Evolutionary conservation across 306 rosid genomes (phyloP).

Genomic region (Leucaena leucocephala): DNA sequence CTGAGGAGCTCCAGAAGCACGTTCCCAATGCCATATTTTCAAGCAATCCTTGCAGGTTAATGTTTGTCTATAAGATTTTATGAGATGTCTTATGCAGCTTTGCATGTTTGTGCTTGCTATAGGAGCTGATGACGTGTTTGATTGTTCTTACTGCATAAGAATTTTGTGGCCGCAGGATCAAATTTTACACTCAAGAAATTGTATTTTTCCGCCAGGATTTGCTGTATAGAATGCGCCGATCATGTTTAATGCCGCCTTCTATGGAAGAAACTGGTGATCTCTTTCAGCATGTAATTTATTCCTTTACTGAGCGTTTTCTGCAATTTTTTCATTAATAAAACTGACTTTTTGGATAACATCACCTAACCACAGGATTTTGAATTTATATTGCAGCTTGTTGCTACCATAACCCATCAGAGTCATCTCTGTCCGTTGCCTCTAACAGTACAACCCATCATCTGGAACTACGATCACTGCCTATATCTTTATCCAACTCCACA

Average conservation of each 20-base stretch:
- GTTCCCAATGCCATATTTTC: constrained; percentile 84
- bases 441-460: constrained; percentile 75
- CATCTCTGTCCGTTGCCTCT: constrained; percentile 96
- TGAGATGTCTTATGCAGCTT: constrained; percentile 12
- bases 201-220: constrained; percentile 88
- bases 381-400: constrained; percentile 81
- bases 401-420: constrained; percentile 94
- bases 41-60: constrained; percentile 94
- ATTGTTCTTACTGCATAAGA: constrained; percentile 30
- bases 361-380: constrained; percentile 27
- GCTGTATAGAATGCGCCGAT: constrained; percentile 85
- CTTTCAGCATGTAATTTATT: constrained; percentile 75
- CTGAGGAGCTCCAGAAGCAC: constrained; percentile 76
- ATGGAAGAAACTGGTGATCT: constrained; percentile 80
- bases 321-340: constrained; percentile 29
- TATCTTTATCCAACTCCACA: constrained; percentile 94
- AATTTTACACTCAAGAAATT: constrained; percentile 79
- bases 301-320: constrained; percentile 23
- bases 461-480: constrained; percentile 90
- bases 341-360: constrained; percentile 19
- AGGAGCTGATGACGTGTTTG: constrained; percentile 23
- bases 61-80: constrained; percentile 29
- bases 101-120: constrained; percentile 25
- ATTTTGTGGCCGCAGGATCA: constrained; percentile 64
- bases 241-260: constrained; percentile 87